Evolutionary conservation across 106 monocot species (phyloP), one percentile per base, ranked within the genome.

Genomic region (Hemerocallis citrina): DNA sequence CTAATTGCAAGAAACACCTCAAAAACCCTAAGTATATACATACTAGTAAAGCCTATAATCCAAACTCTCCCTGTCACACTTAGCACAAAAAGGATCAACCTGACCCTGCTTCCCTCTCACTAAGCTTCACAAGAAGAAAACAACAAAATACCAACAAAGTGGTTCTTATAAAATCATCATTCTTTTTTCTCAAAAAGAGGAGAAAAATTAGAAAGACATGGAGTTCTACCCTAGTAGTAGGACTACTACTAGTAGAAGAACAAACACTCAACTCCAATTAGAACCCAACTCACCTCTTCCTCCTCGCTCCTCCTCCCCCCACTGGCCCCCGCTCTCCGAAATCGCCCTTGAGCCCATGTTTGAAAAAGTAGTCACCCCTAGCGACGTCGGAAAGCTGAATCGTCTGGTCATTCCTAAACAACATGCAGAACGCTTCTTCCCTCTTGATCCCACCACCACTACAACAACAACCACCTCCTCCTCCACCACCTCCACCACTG

Each of bases 311-410:
- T 20, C 35, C 7, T 22, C 57, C 54, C 15, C 34, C 39, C 19
- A 22, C 59, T 31, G 31, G 15, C 6, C 31, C 29, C 1, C 54
- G 3, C 49, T 24, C 49, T 49, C 24, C 2, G 3, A 8, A 14
- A 4, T 13, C 10, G 11, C 29, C 13, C 10, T 14, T 9, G 73
- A 82, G 47, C 77, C 65, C 61, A 77, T 82, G 82, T 82, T 82
- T 42, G 73, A 77, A 41, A 83, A 83, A 67, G 74, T 77, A 10
- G 77, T 74, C 7, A 83, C 82, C 12, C 77, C 77, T 3, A 83
- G 77, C 51, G 77, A 77, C 42, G 82, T 77, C 27, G 82, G 78
- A 8, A 78, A 83, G 74, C 82, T 77, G 13, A 77, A 78, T 67
- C 73, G 82, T 3, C 65, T 77, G 1, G 82, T 82, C 52, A 78